Evolutionary conservation across 129 eudicot genomes (phyloP).

Genomic region (Glebionis coronaria): DNA sequence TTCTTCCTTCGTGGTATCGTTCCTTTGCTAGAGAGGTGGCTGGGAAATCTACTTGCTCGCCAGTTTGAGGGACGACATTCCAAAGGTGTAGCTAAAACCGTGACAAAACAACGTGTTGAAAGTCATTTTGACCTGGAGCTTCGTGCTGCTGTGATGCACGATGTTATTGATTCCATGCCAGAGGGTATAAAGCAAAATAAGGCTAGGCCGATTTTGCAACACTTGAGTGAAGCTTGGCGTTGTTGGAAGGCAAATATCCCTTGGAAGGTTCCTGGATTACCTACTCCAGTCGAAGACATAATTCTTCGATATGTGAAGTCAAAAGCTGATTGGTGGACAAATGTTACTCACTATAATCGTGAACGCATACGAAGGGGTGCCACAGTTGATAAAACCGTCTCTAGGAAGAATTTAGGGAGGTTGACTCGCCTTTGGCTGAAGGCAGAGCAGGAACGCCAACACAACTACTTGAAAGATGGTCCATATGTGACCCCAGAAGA

Average conservation of each 20-base stretch:
- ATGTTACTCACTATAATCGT: slow-evolving; percentile 97
- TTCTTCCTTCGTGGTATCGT: slow-evolving; percentile 98
- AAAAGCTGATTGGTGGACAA: too few species aligned
- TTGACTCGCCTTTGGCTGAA: slow-evolving; percentile 99
- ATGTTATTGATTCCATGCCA: slow-evolving; percentile 99
- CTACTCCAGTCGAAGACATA: slow-evolving; percentile 98
- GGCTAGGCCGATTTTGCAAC: slow-evolving; percentile 99
- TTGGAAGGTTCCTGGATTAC: slow-evolving; percentile 99
- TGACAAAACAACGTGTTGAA: slow-evolving; percentile 98
- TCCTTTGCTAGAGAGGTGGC: slow-evolving; percentile 93
- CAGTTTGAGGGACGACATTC: slow-evolving; percentile 98
- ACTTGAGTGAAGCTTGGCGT: slow-evolving; percentile 99
- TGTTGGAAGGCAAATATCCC: slow-evolving; percentile 99
- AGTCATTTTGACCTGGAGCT: slow-evolving; percentile 98
- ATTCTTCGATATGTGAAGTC: slow-evolving; percentile 94
- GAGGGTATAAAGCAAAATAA: slow-evolving; percentile 98
- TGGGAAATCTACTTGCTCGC: slow-evolving; percentile 91
- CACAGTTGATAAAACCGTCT: slow-evolving; percentile 97
- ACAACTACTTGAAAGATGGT: slow-evolving; percentile 96
- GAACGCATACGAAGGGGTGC: slow-evolving; percentile 99
- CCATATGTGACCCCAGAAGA: slow-evolving; percentile 99
- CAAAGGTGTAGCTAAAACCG: slow-evolving; percentile 98
- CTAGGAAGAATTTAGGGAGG: slow-evolving; percentile 97
- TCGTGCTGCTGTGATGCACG: slow-evolving; percentile 99
- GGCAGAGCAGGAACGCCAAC: slow-evolving; percentile 99